Evolutionary conservation across 2,329 filamentous ascomycete genomes (phyloP).

Genomic region (Orbilia javanica): DNA sequence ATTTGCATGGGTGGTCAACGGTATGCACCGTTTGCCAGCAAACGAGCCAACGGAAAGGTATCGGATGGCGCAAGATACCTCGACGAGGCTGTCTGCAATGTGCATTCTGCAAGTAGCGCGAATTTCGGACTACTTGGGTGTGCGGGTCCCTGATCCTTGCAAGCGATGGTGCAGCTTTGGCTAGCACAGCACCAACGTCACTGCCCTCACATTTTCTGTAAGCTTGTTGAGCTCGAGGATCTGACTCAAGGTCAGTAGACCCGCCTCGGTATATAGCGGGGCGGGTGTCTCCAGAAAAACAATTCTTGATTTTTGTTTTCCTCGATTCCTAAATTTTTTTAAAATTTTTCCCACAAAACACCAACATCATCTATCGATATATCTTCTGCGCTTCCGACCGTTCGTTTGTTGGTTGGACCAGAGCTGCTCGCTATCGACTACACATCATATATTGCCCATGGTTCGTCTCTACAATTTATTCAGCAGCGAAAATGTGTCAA

Average conservation of each 20-base stretch:
- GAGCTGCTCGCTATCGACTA: not conserved
- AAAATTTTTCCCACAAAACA: not conserved
- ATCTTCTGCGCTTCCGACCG: conserved; percentile 6
- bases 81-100: conserved; percentile 16
- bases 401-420: conserved; percentile 3
- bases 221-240: conserved; percentile 39
- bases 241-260: conserved; percentile 49
- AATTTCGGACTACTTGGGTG: conserved; percentile 48
- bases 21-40: conserved; percentile 56
- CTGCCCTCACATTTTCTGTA: conserved; percentile 34
- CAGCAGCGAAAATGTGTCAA: conserved; percentile 46
- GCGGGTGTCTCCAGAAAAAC: conserved; percentile 33
- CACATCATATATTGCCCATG: not conserved
- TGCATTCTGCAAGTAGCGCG: conserved; percentile 47
- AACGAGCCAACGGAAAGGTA: conserved; percentile 33
- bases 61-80: conserved; percentile 47
- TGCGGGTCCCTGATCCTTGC: conserved; percentile 44
- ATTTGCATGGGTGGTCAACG: conserved; percentile 41
- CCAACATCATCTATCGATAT: too few species aligned
- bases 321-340: not conserved
- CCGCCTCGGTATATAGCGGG: conserved; percentile 54
- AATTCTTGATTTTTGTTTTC: not conserved
- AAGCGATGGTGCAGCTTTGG: conserved; percentile 46
- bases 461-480: conserved; percentile 4
- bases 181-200: conserved; percentile 56